Base-by-base conservation (phyloP, 441 rosid genomes). In the Bocquillonia castaneifolia region DNA sequence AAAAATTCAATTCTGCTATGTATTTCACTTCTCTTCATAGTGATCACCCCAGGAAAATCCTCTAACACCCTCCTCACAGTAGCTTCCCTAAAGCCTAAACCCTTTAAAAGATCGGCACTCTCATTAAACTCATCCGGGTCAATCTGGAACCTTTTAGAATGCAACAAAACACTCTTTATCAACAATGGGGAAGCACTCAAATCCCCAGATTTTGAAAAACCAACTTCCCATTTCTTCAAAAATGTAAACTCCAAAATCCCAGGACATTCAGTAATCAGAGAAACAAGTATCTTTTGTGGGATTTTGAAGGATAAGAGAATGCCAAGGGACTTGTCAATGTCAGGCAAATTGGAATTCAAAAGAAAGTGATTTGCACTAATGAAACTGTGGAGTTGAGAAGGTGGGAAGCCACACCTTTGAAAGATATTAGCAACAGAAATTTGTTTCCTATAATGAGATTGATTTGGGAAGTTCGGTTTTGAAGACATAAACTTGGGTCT, bases 391-490 rank as follows among this genome's bases (percentile, higher is more conserved):
- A 85, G 83, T 53, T 72, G 79, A 44, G 88, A 82, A 34, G 82
- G 77, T 72, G 94, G 70, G 71, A 88, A 85, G 7, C 94, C 92
- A 67, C 82, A 81, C 78, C 88, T 84, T 67, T 77, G 85, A 61
- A 89, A 84, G 59, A 92, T 83, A 83, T 75, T 83, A n/a, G 90
- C 82, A n/a, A 89, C 76, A 8, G 82, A 70, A 64, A 88, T 72
- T 50, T 65, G 87, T 57, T 80, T 80, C 69, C 86, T 77, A 53
- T 72, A 72, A 5, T 69, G 74, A 9, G 84, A 79, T 42, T 60
- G 75, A 67, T 72, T 62, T 47, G 64, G 25, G 50, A 68, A 57
- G 7, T 8, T 26, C 45, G 72, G 39, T 20, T 69, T 61, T 13
- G 79, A 15, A 66, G 75, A 68, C 31, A 68, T 47, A 50, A 61